Evolutionary conservation across 257 asterid species (phyloP), one percentile per base, ranked within the genome.

Genomic region (Solanum pimpinellifolium): DNA sequence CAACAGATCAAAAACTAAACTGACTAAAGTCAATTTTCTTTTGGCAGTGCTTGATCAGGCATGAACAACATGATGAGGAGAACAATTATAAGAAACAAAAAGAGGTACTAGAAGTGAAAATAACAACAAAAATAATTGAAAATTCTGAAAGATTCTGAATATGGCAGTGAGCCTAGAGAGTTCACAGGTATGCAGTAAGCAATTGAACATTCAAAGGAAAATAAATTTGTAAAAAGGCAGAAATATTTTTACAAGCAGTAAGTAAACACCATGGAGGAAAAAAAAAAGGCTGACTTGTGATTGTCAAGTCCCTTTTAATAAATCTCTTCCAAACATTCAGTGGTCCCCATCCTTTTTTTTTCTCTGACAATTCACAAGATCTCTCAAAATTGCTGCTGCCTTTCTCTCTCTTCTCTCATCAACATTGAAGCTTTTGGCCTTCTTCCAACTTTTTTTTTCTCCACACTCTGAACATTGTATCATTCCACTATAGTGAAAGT

Each of bases 281-380:
- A 69, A 68, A 25, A 70, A 47, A 47, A 27, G 69, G 27, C 66
- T 85, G 82, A 44, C 83, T 85, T 85, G 87, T 85, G 87, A 85
- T 85, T 70, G 87, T 70, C 83, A 85, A 39, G 60, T 29, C 37
- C 37, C 66, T 85, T 85, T 85, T 70, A 59, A 70, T 72, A 85
- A 31, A 27, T 70, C 87, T 85, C 69, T 56, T 85, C 70, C 87
- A 85, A 85, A 46, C 87, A 85, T 85, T 65, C 59, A 66, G 87
- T 84, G 85, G 85, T 5, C 85, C 85, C 69, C 7, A 27, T 7
- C 13, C 75, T 27, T 41, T 13, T 35, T 85, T 52, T 49, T 52
- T 29, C 83, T 85, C 83, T 70, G 87, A 47, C 87, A 85, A 46
- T 85, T 85, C 87, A 85, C 83, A 85, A 70, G 83, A 42, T 69